Percentiles rank a stretch among this genome's conserved stretches.
phyloP scores from a whole-genome alignment of 1,139 yeast species.

The Hemisphaericaspora lyxosophila region DNA sequence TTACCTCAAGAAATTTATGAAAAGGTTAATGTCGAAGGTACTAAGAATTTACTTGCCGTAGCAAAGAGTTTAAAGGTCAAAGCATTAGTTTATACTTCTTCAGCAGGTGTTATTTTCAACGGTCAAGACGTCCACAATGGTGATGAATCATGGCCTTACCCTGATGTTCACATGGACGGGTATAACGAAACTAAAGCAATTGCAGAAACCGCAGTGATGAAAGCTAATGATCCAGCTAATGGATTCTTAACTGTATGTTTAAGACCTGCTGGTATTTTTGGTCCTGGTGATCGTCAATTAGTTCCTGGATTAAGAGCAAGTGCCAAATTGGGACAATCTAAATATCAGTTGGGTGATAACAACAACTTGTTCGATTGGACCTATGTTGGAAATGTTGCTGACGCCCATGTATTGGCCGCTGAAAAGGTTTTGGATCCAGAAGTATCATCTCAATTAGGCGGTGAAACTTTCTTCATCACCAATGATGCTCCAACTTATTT shows the following conservation, averaged over 20 bases:
- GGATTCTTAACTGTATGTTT: constrained; percentile 75
- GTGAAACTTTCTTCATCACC: constrained; percentile 86
- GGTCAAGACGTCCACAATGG: constrained; percentile 91
- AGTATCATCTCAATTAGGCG: constrained; percentile 54
- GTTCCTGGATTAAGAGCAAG: constrained; percentile 90
- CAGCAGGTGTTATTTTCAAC: constrained; percentile 95
- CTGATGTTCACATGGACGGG: constrained; percentile 90
- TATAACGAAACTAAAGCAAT: constrained; percentile 93
- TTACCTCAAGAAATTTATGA: constrained; percentile 74
- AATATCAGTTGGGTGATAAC: constrained; percentile 92
- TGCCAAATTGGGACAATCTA: constrained; percentile 81
- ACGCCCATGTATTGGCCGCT: constrained; percentile 92
- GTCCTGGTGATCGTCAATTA: constrained; percentile 97
- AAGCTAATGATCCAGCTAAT: constrained; percentile 55
- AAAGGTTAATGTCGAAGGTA: constrained; percentile 90
- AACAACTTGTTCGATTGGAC: constrained; percentile 94
- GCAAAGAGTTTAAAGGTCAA: constrained; percentile 54
- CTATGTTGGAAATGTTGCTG: constrained; percentile 99
- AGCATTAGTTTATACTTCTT: constrained; percentile 89
- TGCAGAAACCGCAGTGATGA: constrained; percentile 81
- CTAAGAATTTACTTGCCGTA: constrained; percentile 68
- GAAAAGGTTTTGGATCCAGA: constrained; percentile 56
- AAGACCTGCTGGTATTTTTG: constrained; percentile 97
- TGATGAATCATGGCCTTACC: constrained; percentile 93
- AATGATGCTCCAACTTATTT: constrained; percentile 95